Evolutionary conservation across 2,329 filamentous ascomycete species (phyloP), one percentile per base, ranked within the genome.

Genomic region (Ophiobolus disseminans): DNA sequence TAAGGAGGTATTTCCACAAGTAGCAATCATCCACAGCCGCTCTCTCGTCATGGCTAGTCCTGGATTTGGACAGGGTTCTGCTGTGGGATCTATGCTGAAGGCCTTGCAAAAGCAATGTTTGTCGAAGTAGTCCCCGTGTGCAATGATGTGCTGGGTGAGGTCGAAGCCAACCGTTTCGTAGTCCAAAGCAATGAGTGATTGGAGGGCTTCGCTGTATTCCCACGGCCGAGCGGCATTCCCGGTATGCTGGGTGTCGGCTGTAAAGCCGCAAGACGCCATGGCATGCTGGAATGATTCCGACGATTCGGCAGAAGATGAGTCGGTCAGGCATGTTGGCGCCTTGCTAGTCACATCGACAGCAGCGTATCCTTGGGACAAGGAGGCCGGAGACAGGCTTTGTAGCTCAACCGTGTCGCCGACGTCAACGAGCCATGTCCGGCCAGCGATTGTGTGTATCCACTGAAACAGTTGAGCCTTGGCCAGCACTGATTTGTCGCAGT

Each of bases 121-220:
- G 40, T 73, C 69, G 39, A 71, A 68, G 48, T 70, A 71, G 19
- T 64, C 45, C 26, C 60, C 63, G 40, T 57, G 25, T 26, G 13
- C 16, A 22, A 69, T 62, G 3, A 13, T 47, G 11, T 23, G 30
- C 10, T 40, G 9, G 19, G 61, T 65, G 19, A 68, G 57, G 42
- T 66, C 54, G 53, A 72, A 73, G 31, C 66, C 66, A n/a, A 52
- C 66, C n/a, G 64, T 69, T 51, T 69, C 61, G 38, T 31, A 66
- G 49, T 68, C 68, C 36, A 73, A 55, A 42, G 67, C 53, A 28
- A 66, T 45, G 38, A 72, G 66, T 17, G 68, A 66, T 8, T 40
- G 31, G 40, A 50, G 34, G 9, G 35, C 22, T 56, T 66, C 54
- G 26, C 41, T 57, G 36, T 70, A 72, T 52, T 71, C 68, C 69